Evolutionary conservation across 148 eudicot species (phyloP).

Genomic region (Chenopodium berlandieri): DNA sequence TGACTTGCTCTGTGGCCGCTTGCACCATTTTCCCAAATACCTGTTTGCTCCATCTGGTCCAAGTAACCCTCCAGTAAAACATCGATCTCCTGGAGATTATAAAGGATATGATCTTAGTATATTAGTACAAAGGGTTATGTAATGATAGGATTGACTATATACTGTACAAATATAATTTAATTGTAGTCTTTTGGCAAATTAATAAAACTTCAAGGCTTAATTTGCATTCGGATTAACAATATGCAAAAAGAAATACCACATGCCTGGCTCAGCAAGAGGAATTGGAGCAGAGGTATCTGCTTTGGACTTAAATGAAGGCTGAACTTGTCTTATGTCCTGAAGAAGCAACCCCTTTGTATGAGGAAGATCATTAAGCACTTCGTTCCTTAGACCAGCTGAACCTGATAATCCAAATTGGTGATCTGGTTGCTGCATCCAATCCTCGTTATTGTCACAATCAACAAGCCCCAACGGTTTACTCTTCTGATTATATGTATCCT

Average conservation of each 20-base stretch:
- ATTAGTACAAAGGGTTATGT: not conserved
- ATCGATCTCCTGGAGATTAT: slow-evolving; percentile 48
- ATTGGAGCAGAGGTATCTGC: slow-evolving; percentile 38
- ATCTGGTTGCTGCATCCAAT: slow-evolving; percentile 19
- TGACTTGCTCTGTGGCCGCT: slow-evolving; percentile 49
- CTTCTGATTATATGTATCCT: slow-evolving; percentile 20
- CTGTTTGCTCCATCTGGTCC: slow-evolving; percentile 83
- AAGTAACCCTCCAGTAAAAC: slow-evolving; percentile 82
- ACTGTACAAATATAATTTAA: too few relatives aligned
- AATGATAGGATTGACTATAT: too few relatives aligned
- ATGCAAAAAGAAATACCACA: slow-evolving; percentile 6
- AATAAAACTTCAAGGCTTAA: not conserved
- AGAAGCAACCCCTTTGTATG: slow-evolving; percentile 34
- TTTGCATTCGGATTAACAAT: not conserved
- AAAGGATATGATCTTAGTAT: not conserved
- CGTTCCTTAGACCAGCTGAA: slow-evolving; percentile 20
- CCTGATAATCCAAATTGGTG: slow-evolving; percentile 25
- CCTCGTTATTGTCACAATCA: slow-evolving; percentile 29
- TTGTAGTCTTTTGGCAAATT: not conserved
- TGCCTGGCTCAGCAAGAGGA: slow-evolving; percentile 69
- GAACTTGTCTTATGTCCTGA: slow-evolving; percentile 47
- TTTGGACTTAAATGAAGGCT: slow-evolving; percentile 32
- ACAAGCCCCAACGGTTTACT: slow-evolving; percentile 11
- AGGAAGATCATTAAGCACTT: slow-evolving; percentile 18
- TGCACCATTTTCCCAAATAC: slow-evolving; percentile 97